These are phyloP conservation scores for Colletotrichum sojae DNA, from an alignment of 2,329 filamentous ascomycete species.

Conservation along the genomic window DNA sequence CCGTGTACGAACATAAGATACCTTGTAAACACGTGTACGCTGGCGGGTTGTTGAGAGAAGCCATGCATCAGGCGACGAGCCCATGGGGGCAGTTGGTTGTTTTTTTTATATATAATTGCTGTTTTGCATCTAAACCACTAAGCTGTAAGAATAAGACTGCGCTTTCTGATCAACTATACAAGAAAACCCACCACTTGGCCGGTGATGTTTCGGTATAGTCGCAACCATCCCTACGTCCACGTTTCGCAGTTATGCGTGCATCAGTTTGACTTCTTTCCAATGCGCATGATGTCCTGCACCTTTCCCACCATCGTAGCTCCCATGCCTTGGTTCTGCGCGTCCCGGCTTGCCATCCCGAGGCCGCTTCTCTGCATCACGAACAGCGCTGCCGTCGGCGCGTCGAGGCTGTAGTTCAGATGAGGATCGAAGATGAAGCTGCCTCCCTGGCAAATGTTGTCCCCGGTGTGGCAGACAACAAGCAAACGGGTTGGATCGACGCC, in stretches of 20 bases:
- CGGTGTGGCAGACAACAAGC: constrained; percentile 46
- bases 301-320: constrained; percentile 39
- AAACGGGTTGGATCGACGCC: constrained; percentile 44
- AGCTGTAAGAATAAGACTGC: too few relatives aligned
- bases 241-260: too few relatives aligned
- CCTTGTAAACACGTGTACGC: constrained; percentile 9
- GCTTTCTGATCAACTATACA: too few relatives aligned
- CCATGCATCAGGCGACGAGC: constrained; percentile 13
- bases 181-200: too few relatives aligned
- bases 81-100: background rate
- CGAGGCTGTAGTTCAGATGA: constrained; percentile 40
- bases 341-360: constrained; percentile 44
- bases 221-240: too few relatives aligned
- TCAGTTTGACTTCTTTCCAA: too few relatives aligned
- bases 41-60: background rate
- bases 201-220: too few relatives aligned
- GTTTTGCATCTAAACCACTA: background rate
- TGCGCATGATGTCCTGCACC: constrained; percentile 35
- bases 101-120: background rate
- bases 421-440: constrained; percentile 26
- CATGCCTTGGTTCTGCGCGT: constrained; percentile 46
- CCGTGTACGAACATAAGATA: constrained; percentile 15
- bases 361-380: constrained; percentile 45
- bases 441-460: constrained; percentile 49
- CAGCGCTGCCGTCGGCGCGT: constrained; percentile 41